Base-by-base conservation (phyloP, 2,329 filamentous ascomycete genomes). In the Rutstroemia sp. region DNA sequence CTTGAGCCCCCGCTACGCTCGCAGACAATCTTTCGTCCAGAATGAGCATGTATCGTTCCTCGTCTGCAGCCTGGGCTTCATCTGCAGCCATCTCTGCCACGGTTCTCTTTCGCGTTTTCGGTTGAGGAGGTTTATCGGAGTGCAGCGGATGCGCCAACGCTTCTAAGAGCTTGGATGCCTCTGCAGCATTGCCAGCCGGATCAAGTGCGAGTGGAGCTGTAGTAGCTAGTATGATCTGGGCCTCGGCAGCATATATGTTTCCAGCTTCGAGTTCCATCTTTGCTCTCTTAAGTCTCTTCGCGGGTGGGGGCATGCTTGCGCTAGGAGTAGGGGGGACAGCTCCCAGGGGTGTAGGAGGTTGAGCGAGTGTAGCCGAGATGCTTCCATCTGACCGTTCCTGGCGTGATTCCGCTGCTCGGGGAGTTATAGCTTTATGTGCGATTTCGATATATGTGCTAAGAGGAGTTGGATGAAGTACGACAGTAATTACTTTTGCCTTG, bases 31-130 rank as follows among this genome's bases (percentile, higher is more conserved):
- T 82, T 65, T 96, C 92, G 67, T 99, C 94, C 72, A 92, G 83
- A 21, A 89, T 86, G 51, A 97, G 84, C 90, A 99, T 94, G 63
- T 90, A 95, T 48, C 90, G 83, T 72, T 99, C 92, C 61, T 90
- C 85, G 58, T 91, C 89, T 21, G 92, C 92, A 0, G 91, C 90
- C 58, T 90, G 79, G 1, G 94, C 92, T 73, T 99, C 92, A 67
- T 99, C 94, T 7, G 92, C 92, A 8, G 90, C 94, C 75, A 97
- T 83, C 69, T 99, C 92, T 8, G 94, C 94, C 17, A 95, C 86
- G 0, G 94, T 99, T 60, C 92, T 84, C 77, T 99, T 97, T 57
- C 94, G 80, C 7, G 86, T 86, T 77, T 96, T 96, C 3, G 91
- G 91, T 58, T 87, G 81, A 0, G 94, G 92, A 9, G 90, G 86